Conservation (phyloP, 2,329 filamentous ascomycete genomes). For the Esteya vermicola region DNA sequence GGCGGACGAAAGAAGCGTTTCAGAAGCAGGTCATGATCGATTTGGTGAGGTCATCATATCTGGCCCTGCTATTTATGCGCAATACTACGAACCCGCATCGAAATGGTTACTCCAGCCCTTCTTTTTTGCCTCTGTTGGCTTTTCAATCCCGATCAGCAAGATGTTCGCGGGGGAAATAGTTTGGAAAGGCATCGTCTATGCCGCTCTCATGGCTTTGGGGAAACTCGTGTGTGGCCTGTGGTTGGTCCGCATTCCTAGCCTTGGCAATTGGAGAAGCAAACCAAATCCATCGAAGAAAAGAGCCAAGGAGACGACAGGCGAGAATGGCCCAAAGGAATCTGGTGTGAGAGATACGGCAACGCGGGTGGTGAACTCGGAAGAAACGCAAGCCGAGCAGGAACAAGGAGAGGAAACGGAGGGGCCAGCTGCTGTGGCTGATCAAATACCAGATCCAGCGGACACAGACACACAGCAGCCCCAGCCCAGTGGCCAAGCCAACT, state of each 20-base stretch:
- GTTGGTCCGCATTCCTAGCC: constrained; percentile 12
- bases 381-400: no score
- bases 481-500: no score
- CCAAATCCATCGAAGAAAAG: no score
- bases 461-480: neutral
- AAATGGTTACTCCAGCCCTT: constrained; percentile 49
- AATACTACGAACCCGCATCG: constrained; percentile 24
- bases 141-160: constrained; percentile 59
- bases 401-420: no score
- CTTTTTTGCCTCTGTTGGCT: constrained; percentile 65
- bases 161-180: constrained; percentile 51
- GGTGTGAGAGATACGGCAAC: no score
- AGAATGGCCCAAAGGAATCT: no score
- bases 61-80: constrained; percentile 18
- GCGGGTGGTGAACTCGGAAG: no score
- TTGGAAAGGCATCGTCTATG: constrained; percentile 63
- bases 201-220: constrained; percentile 51
- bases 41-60: no score
- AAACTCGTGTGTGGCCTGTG: constrained; percentile 49
- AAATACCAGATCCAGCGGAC: no score
- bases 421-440: no score
- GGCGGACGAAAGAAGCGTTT: no score
- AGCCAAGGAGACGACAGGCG: neutral
- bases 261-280: neutral
- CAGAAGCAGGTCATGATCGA: no score